Evolutionary conservation across 306 rosid genomes (phyloP), one percentile per base, ranked within the genome.

Genomic region (Castanospermum australe): DNA sequence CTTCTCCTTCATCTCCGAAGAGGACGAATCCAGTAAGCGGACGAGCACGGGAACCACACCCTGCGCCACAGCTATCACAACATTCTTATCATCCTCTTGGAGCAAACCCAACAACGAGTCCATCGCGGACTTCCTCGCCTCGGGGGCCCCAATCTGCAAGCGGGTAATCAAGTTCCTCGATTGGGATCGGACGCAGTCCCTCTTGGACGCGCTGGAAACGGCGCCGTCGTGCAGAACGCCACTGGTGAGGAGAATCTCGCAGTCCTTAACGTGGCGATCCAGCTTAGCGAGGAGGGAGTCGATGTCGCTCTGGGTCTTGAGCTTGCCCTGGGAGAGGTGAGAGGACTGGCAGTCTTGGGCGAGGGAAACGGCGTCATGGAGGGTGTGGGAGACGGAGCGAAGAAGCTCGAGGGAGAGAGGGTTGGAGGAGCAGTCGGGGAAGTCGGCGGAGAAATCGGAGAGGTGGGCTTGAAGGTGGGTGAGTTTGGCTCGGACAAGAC

Each of bases 61-160:
- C 79, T 95, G 99, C 8, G 98, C 98, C n/a, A 93, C 98, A 0
- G 94, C 89, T 10, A 91, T 95, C 50, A 89, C 87, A 5, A 95
- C 99, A 76, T 95, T 93, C 90, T 95, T 95, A 33, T 92, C 99
- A 63, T 92, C 98, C 70, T 84, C 88, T 41, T 84, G 79, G 3
- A 95, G 85, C 9, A 95, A 52, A 17, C 65, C 57, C 20, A 91
- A 36, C 13, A 95, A 68, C 13, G 92, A 82, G 30, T 92, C 97
- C 84, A 95, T 82, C 1, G 98, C 92, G 21, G 90, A 69, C 59
- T 42, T 59, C 38, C 90, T 79, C 13, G 96, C 85, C 20, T 88
- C 97, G 2, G 85, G 28, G 14, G 80, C 67, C n/a, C 99, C 99
- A 80, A 95, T 90, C 79, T 95, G 99, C 47, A 95, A 77, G 21